Percentiles rank a stretch among this genome's conserved stretches.
Evolutionary conservation across 2,329 filamentous ascomycete species (phyloP).

Genomic region (Aspergillus sojae): DNA sequence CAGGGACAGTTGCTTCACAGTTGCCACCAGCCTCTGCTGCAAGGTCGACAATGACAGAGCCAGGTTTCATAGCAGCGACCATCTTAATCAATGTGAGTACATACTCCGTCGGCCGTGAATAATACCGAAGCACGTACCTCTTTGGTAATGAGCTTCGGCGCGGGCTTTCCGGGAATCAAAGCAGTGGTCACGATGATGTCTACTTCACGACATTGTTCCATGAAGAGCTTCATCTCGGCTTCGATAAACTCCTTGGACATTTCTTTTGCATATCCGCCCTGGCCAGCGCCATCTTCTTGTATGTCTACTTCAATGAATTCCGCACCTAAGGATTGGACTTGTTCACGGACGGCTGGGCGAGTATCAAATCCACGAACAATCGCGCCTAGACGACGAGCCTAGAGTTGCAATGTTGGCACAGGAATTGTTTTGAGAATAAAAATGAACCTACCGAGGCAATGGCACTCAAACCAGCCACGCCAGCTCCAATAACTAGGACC

Average conservation of each 20-base stretch:
- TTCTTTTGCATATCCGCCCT: slow-evolving; percentile 87
- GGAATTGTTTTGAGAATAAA: neutral
- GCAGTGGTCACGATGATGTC: slow-evolving; percentile 93
- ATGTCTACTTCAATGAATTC: slow-evolving; percentile 88
- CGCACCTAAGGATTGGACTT: slow-evolving; percentile 86
- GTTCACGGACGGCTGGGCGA: slow-evolving; percentile 81
- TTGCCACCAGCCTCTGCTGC: slow-evolving; percentile 88
- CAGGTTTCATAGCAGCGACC: slow-evolving; percentile 84
- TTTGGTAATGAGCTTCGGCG: slow-evolving; percentile 82
- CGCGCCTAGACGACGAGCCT: slow-evolving; percentile 79
- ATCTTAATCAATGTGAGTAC: slow-evolving; percentile 52
- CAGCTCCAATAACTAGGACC: slow-evolving; percentile 85
- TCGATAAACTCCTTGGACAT: slow-evolving; percentile 95
- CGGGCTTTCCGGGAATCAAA: slow-evolving; percentile 81
- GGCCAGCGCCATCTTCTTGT: slow-evolving; percentile 79
- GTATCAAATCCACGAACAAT: slow-evolving; percentile 91
- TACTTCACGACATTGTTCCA: slow-evolving; percentile 82
- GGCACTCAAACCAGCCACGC: slow-evolving; percentile 84
- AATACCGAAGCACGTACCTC: slow-evolving; percentile 41
- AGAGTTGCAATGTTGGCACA: slow-evolving; percentile 13
- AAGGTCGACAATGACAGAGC: slow-evolving; percentile 84
- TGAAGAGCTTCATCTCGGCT: slow-evolving; percentile 89
- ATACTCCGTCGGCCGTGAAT: no score
- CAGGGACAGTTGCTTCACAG: slow-evolving; percentile 77
- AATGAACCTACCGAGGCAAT: slow-evolving; percentile 67